phyloP scores from a whole-genome alignment of 1,284 basidiomycete genomes.

The Boletellus deceptivus region DNA sequence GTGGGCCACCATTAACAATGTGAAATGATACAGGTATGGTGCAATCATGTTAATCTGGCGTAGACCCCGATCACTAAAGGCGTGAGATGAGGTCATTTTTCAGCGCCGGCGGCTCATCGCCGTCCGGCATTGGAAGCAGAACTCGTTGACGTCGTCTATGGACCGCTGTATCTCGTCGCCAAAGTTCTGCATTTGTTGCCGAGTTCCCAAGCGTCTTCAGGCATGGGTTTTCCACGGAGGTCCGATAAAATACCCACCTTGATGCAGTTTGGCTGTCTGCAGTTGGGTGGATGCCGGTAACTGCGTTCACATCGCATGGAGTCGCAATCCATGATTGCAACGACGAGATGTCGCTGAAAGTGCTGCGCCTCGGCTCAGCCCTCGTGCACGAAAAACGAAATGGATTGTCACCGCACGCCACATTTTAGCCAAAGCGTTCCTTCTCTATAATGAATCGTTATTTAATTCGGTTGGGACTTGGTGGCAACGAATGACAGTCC shows the following conservation, averaged over 20 bases:
- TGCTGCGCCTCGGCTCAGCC: constrained; percentile 43
- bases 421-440: constrained; percentile 69
- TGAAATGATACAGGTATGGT: constrained; percentile 30
- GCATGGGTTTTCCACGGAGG: constrained; percentile 8
- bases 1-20: constrained; percentile 18
- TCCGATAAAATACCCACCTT: constrained; percentile 41
- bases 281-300: constrained; percentile 53
- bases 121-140: constrained; percentile 51
- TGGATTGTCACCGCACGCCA: constrained; percentile 46
- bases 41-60: constrained; percentile 22
- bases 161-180: constrained; percentile 54
- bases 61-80: constrained; percentile 3
- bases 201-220: constrained; percentile 9
- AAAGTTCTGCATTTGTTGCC: constrained; percentile 41
- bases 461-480: constrained; percentile 7
- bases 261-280: constrained; percentile 49
- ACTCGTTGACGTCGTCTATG: constrained; percentile 56
- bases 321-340: constrained; percentile 68
- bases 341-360: constrained; percentile 67
- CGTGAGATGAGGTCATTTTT: constrained; percentile 10
- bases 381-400: constrained; percentile 1
- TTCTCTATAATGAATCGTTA: constrained; percentile 44
- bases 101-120: constrained; percentile 38
- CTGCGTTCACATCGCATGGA: constrained; percentile 61
- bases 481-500: constrained; percentile 20